Evolutionary conservation across 2,329 filamentous ascomycete species (phyloP).

Genomic region (Colletotrichum caudatum): DNA sequence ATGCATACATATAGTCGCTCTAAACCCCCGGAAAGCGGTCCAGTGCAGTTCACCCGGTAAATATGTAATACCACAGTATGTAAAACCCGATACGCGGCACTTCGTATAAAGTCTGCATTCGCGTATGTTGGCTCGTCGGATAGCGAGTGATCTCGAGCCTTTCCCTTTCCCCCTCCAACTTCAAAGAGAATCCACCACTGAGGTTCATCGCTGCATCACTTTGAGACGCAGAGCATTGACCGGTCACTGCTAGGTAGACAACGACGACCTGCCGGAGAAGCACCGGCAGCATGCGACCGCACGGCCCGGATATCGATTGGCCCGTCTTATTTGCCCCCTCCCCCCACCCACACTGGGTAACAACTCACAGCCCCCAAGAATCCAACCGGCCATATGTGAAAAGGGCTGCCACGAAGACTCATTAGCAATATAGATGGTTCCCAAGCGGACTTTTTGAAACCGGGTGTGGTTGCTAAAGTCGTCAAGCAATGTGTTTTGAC

Average conservation of each 20-base stretch:
- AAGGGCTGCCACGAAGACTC: constrained; percentile 4
- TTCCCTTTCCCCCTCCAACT: background rate
- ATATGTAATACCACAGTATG: too few relatives aligned
- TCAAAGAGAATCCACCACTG: background rate
- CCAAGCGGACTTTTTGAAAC: constrained; percentile 20
- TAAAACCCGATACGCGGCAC: too few relatives aligned
- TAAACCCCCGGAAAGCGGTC: too few relatives aligned
- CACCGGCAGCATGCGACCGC: background rate
- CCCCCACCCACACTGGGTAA: background rate
- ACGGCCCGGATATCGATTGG: background rate
- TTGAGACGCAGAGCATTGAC: background rate
- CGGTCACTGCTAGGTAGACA: background rate
- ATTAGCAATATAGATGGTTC: background rate
- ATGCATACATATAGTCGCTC: too few relatives aligned
- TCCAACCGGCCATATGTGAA: background rate
- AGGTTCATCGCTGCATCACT: background rate
- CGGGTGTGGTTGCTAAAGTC: background rate
- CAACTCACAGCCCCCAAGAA: background rate
- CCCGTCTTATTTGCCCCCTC: background rate
- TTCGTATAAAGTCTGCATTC: background rate
- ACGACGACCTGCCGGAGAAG: background rate
- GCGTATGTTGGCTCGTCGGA: background rate
- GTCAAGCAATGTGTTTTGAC: background rate
- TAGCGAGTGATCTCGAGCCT: background rate
- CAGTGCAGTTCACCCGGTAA: too few relatives aligned